Conservation (phyloP, 73 alveolate genomes). For the Paramecium sexaurelia region DNA sequence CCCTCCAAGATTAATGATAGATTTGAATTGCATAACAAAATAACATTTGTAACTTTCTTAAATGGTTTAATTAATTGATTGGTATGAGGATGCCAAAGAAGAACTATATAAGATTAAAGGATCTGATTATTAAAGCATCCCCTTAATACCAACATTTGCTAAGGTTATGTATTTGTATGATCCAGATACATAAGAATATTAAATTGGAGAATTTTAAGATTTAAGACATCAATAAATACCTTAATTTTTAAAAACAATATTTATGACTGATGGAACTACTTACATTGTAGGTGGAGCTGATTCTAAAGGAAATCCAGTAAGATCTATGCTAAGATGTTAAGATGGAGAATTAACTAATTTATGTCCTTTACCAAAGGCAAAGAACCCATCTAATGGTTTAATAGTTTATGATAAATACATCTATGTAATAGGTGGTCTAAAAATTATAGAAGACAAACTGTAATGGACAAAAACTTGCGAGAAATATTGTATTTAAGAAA, state of each 20-base stretch:
- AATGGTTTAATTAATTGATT: not conserved
- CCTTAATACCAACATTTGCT: not conserved
- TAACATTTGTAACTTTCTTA: not conserved
- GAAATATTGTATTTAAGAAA: not conserved
- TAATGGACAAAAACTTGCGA: not conserved
- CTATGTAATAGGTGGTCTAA: slow-evolving; percentile 7
- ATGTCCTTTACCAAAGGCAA: not conserved
- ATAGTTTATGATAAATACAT: not conserved
- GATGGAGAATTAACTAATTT: slow-evolving; percentile 18
- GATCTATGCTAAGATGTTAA: not conserved
- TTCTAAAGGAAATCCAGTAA: not conserved
- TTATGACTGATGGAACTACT: not conserved
- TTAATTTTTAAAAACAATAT: not conserved
- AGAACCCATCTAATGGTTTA: slow-evolving; percentile 17
- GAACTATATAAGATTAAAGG: not conserved
- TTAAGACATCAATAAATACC: not conserved
- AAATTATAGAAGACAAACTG: not conserved
- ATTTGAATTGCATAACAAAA: not conserved
- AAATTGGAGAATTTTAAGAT: slow-evolving; percentile 48
- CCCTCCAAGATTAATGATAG: slow-evolving; percentile 27
- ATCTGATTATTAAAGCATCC: not conserved
- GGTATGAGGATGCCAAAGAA: not conserved
- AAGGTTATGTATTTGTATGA: slow-evolving; percentile 27
- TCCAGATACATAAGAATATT: not conserved
- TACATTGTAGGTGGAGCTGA: slow-evolving; percentile 36